Evolutionary conservation across 2,329 filamentous ascomycete species (phyloP).

Genomic region (Arthrobotrys sphaeroides): DNA sequence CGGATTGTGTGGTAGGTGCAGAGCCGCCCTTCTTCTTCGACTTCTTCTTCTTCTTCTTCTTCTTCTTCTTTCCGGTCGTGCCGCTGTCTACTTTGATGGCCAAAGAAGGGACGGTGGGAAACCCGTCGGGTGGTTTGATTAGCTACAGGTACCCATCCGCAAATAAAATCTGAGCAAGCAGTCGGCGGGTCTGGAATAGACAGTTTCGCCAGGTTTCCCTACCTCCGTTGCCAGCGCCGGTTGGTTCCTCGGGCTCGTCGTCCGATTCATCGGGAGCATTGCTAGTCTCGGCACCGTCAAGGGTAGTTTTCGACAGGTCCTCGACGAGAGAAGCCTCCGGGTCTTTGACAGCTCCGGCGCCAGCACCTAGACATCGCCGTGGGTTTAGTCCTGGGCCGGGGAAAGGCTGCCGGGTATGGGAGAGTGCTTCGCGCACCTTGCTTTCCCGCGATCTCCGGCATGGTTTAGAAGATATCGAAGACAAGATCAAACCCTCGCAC

Average conservation of each 20-base stretch:
- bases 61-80: slow-evolving; percentile 62
- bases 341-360: background rate
- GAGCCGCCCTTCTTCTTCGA: slow-evolving; percentile 77
- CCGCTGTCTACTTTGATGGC: background rate
- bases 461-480: no score
- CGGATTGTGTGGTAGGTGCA: slow-evolving; percentile 75
- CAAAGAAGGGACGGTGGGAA: background rate
- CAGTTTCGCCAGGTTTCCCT: no score
- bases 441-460: slow-evolving; percentile 1
- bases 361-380: background rate
- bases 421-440: background rate
- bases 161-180: background rate
- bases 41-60: slow-evolving; percentile 88
- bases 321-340: background rate
- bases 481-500: background rate
- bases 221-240: slow-evolving; percentile 9
- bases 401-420: background rate
- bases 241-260: slow-evolving; percentile 15
- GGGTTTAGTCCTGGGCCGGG: background rate
- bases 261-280: slow-evolving; percentile 24
- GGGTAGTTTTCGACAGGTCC: background rate
- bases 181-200: no score
- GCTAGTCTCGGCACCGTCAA: background rate
- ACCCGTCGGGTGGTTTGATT: background rate
- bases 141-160: background rate